Percentiles rank a stretch among this genome's conserved stretches.
Evolutionary conservation across 1,284 basidiomycete genomes (phyloP).

Genomic region (Coniferiporia weirii): DNA sequence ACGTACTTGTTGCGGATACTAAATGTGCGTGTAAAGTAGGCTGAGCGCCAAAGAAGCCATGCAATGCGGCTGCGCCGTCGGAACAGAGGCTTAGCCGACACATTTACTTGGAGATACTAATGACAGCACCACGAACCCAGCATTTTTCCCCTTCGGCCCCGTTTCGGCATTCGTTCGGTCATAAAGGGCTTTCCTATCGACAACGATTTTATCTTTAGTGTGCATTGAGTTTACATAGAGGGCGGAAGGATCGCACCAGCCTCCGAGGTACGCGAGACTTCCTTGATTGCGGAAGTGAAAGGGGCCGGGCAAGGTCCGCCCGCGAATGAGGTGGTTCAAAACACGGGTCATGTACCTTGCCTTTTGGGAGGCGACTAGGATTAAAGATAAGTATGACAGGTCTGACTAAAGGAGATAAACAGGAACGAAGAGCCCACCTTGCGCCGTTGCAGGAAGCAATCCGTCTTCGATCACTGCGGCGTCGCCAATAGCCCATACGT

Average conservation of each 20-base stretch:
- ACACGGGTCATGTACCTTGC: slow-evolving; percentile 68
- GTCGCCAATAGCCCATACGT: slow-evolving; percentile 85
- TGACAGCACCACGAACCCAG: slow-evolving; percentile 37
- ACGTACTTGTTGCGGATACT: slow-evolving; percentile 69
- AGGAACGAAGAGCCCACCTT: slow-evolving; percentile 41
- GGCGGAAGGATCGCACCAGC: slow-evolving; percentile 43
- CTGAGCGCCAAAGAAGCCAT: slow-evolving; percentile 76
- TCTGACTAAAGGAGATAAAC: slow-evolving; percentile 2
- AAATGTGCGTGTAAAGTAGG: slow-evolving; percentile 77
- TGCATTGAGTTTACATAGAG: slow-evolving; percentile 2
- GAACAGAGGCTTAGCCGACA: slow-evolving; percentile 15
- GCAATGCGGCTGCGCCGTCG: slow-evolving; percentile 42
- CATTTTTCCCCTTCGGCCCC: slow-evolving; percentile 57
- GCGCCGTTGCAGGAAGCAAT: slow-evolving; percentile 80
- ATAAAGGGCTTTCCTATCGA: slow-evolving; percentile 68
- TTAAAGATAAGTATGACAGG: slow-evolving; percentile 6
- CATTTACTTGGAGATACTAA: not conserved
- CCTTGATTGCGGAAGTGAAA: slow-evolving; percentile 73
- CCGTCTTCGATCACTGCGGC: slow-evolving; percentile 57
- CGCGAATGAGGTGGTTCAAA: slow-evolving; percentile 56
- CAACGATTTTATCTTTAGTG: not conserved
- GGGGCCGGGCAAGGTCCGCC: slow-evolving; percentile 34
- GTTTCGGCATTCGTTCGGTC: slow-evolving; percentile 50
- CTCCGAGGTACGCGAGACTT: slow-evolving; percentile 77
- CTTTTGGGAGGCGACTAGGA: slow-evolving; percentile 74